Conservation (phyloP, 2,329 filamentous ascomycete species). For the Cladophialophora exuberans region DNA sequence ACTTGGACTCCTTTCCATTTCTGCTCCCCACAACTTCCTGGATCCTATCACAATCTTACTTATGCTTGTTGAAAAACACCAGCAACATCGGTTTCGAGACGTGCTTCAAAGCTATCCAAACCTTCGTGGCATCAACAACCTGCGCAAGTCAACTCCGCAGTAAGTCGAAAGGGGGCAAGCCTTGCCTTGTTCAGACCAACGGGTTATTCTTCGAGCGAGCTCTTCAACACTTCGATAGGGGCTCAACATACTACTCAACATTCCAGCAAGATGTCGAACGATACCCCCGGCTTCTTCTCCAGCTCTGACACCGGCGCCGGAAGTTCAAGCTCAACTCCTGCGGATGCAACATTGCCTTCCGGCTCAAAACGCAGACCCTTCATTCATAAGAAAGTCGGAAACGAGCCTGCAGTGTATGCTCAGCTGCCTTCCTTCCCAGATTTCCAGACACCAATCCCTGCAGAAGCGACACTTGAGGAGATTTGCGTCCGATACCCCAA, state of each 20-base stretch:
- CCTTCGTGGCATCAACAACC: no score
- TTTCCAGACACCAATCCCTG: conserved; percentile 18
- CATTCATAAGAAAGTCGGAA: background rate
- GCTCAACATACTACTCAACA: no score
- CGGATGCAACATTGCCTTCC: background rate
- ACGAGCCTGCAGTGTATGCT: conserved; percentile 7
- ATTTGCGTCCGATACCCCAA: conserved; percentile 27
- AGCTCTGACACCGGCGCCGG: no score
- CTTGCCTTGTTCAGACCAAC: no score
- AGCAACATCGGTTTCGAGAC: background rate
- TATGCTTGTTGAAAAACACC: background rate
- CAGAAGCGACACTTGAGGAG: conserved; percentile 19
- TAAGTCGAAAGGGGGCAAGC: no score
- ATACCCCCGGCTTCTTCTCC: no score
- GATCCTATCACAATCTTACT: background rate
- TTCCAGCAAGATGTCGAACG: background rate
- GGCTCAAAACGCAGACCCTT: background rate
- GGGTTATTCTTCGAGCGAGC: no score
- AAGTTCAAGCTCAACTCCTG: no score
- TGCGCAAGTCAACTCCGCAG: no score
- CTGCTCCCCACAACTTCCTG: background rate
- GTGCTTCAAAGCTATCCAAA: no score
- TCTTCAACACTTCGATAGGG: no score
- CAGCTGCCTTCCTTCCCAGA: conserved; percentile 18
- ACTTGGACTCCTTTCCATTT: background rate